phyloP scores from a whole-genome alignment of 441 rosid species.

The Jatropha podagrica region DNA sequence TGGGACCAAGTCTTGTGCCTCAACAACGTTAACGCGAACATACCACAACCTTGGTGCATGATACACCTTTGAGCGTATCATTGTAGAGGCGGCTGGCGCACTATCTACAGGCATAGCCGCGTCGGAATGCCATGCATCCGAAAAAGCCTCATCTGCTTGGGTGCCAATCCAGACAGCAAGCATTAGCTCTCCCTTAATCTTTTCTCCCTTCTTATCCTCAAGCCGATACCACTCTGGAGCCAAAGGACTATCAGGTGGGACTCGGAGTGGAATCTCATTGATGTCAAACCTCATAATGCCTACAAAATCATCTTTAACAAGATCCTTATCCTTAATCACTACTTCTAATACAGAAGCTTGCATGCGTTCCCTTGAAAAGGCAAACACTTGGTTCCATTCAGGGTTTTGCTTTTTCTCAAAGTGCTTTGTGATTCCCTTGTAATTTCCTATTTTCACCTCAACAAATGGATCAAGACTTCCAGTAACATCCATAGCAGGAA shows the following conservation, averaged over 20 bases:
- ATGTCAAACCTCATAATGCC: slow-evolving; percentile 81
- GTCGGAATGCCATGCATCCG: slow-evolving; percentile 99
- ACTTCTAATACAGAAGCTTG: slow-evolving; percentile 88
- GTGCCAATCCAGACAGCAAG: slow-evolving; percentile 98
- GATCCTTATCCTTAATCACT: slow-evolving; percentile 81
- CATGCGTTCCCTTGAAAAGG: slow-evolving; percentile 90
- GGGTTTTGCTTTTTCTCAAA: slow-evolving; percentile 85
- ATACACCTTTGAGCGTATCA: slow-evolving; percentile 87
- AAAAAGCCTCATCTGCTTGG: slow-evolving; percentile 94
- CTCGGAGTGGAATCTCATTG: slow-evolving; percentile 79
- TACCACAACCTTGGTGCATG: slow-evolving; percentile 93
- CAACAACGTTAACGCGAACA: slow-evolving; percentile 77
- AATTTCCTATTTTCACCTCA: slow-evolving; percentile 85
- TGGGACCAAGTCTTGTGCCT: slow-evolving; percentile 86
- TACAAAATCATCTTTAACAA: slow-evolving; percentile 75
- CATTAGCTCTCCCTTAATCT: slow-evolving; percentile 92
- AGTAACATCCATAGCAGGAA: slow-evolving; percentile 87
- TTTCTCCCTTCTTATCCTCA: slow-evolving; percentile 82
- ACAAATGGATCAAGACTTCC: slow-evolving; percentile 95
- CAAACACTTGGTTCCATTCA: slow-evolving; percentile 95
- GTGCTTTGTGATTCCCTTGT: slow-evolving; percentile 88
- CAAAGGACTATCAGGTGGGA: slow-evolving; percentile 92
- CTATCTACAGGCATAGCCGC: slow-evolving; percentile 77
- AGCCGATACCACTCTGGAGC: slow-evolving; percentile 96
- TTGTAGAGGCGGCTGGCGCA: slow-evolving; percentile 48